Conservation (phyloP, 352 stramenopile species). For the Globisporangium cederbergense region DNA sequence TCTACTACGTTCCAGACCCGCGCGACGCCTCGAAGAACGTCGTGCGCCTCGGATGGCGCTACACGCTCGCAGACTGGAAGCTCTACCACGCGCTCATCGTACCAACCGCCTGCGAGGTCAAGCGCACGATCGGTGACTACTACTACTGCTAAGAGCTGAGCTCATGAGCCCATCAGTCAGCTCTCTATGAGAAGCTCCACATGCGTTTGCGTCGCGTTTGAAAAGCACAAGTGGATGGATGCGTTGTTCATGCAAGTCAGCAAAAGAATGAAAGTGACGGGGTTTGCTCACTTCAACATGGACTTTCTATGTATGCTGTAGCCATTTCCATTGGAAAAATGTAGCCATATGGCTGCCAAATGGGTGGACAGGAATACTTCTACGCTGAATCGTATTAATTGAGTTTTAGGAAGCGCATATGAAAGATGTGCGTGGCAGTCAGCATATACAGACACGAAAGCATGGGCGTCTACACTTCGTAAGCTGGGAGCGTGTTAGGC, state of each 20-base stretch:
- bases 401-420: background rate
- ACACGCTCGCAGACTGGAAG: conserved; percentile 10
- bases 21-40: background rate
- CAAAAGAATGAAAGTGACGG: too few relatives aligned
- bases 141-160: conserved; percentile 1
- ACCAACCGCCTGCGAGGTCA: conserved; percentile 4
- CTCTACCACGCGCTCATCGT: conserved; percentile 8
- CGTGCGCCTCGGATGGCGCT: conserved; percentile 10
- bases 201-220: background rate
- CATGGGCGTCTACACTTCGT: conserved; percentile 5
- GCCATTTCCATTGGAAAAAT: background rate
- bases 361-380: background rate
- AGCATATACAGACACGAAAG: background rate
- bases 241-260: background rate
- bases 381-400: background rate
- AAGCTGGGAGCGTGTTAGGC: conserved; percentile 11
- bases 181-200: background rate
- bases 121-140: conserved; percentile 3
- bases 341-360: background rate
- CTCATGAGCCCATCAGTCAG: background rate
- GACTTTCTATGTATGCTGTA: background rate
- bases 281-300: background rate
- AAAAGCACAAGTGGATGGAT: conserved; percentile 1
- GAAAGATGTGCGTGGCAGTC: background rate
- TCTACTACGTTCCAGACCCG: background rate